These are phyloP conservation scores for Hericium alpestre DNA, from an alignment of 768 basidiomycete genomes.

Conservation along the genomic window DNA sequence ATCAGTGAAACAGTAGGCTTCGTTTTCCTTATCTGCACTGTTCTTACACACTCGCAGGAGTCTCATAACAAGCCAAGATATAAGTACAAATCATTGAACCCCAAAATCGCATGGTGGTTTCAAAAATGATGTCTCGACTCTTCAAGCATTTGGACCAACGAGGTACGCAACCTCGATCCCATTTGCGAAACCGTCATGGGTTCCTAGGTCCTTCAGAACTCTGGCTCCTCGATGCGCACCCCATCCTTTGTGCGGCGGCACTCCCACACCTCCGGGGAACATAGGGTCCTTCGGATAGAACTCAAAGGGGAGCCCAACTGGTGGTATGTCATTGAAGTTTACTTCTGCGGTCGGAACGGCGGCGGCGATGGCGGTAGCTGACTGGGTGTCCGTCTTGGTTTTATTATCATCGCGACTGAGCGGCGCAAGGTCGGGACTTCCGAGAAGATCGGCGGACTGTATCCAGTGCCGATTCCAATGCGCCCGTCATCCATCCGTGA, in stretches of 20 bases:
- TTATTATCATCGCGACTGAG: neutral
- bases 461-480: conserved; percentile 11
- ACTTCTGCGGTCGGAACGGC: neutral
- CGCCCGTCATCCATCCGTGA: conserved; percentile 21
- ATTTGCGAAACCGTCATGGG: too few species aligned
- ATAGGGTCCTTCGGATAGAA: neutral
- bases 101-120: too few species aligned
- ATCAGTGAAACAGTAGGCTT: too few species aligned
- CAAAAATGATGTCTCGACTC: too few species aligned
- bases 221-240: neutral
- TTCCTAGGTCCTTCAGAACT: neutral
- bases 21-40: too few species aligned
- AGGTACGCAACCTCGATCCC: too few species aligned
- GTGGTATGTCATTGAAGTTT: neutral
- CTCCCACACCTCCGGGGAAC: neutral
- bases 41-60: too few species aligned
- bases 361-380: too few species aligned
- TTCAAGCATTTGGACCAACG: too few species aligned
- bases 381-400: neutral
- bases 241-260: neutral
- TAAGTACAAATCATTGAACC: too few species aligned
- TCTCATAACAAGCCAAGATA: too few species aligned
- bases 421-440: neutral
- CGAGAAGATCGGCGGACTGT: neutral
- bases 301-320: neutral